These are phyloP conservation scores for Malus hybrid DNA, from an alignment of 331 rosid genomes.

Conservation along the genomic window DNA sequence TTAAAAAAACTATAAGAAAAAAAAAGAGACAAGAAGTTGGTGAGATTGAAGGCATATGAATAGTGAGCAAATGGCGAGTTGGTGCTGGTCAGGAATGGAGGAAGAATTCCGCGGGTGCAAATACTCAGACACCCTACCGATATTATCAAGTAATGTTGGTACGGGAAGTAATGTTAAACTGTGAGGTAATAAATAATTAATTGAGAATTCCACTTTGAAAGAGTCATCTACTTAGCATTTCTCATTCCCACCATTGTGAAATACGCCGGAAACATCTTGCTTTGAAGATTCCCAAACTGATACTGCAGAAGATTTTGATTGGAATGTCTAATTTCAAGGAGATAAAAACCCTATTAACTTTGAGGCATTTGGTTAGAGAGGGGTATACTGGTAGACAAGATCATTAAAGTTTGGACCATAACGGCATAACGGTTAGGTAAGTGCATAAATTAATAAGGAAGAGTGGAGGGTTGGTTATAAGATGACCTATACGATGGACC, in stretches of 20 bases:
- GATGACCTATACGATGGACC: neutral
- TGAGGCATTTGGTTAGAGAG: neutral
- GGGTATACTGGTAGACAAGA: conserved; percentile 15
- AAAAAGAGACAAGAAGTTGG: conserved; percentile 69
- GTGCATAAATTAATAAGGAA: conserved; percentile 22
- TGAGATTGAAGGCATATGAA: conserved; percentile 67
- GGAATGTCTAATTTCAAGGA: too few relatives aligned
- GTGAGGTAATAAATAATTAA: too few relatives aligned
- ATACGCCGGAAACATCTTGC: conserved; percentile 97
- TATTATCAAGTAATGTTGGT: conserved; percentile 34
- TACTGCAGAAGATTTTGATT: conserved; percentile 63
- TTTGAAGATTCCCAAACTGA: conserved; percentile 91
- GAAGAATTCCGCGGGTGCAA: conserved; percentile 91
- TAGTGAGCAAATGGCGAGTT: conserved; percentile 76
- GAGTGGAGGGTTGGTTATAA: neutral
- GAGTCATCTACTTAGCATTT: too few relatives aligned
- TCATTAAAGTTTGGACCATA: conserved; percentile 46
- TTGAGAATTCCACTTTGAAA: fast-evolving
- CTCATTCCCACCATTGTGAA: conserved; percentile 57
- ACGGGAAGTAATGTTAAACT: too few relatives aligned
- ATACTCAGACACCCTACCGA: conserved; percentile 72
- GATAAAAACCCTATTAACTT: too few relatives aligned
- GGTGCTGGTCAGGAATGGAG: conserved; percentile 59
- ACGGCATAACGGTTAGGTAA: conserved; percentile 28
- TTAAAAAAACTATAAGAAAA: too few relatives aligned